Conservation (phyloP, 139 green algal genomes). For the Coelastrella sp. region DNA sequence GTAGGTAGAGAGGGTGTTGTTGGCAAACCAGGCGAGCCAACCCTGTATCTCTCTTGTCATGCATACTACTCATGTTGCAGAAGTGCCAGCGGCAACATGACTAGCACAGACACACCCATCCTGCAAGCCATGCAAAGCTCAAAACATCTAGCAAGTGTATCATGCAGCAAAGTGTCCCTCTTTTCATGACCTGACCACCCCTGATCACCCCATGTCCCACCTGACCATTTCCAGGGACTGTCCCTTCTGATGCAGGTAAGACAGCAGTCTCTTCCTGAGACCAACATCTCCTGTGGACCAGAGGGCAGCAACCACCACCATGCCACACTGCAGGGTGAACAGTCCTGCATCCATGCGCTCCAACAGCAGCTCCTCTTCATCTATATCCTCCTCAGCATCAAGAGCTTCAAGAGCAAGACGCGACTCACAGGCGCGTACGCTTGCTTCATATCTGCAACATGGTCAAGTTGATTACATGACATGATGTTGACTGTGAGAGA, state of each 20-base stretch:
- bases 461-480: not conserved
- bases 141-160: not conserved
- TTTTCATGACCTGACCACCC: not conserved
- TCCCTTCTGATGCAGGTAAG: slow-evolving; percentile 82
- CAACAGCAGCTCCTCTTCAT: slow-evolving; percentile 66
- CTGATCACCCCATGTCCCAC: not conserved
- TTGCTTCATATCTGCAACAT: slow-evolving; percentile 65
- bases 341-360: slow-evolving; percentile 82
- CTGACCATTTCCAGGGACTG: slow-evolving; percentile 73
- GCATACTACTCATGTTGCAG: no score
- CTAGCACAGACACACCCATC: not conserved
- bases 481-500: no score
- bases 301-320: slow-evolving; percentile 76
- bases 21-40: no score
- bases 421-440: slow-evolving; percentile 57
- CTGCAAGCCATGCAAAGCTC: not conserved
- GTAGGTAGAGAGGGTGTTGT: no score
- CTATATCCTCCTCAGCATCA: slow-evolving; percentile 57
- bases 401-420: slow-evolving; percentile 45
- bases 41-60: no score
- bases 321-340: slow-evolving; percentile 82
- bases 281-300: slow-evolving; percentile 80
- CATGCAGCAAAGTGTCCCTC: not conserved
- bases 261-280: slow-evolving; percentile 77
- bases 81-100: no score